These are phyloP conservation scores for Lecanicillium sp. DNA, from an alignment of 2,329 filamentous ascomycete genomes.

Conservation along the genomic window DNA sequence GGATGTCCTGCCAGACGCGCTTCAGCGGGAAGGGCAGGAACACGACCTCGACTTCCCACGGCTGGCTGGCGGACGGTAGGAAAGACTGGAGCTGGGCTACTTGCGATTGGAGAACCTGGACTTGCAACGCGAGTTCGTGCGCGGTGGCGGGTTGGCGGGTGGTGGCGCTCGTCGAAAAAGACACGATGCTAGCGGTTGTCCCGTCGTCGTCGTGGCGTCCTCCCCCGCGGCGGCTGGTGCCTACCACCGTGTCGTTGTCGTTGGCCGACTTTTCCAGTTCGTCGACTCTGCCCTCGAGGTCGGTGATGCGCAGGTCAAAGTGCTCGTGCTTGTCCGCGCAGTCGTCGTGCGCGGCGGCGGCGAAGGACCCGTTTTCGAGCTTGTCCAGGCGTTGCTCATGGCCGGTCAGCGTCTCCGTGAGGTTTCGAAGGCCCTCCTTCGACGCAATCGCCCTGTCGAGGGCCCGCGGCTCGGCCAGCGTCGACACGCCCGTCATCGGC, in stretches of 20 bases:
- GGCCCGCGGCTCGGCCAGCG: constrained; percentile 24
- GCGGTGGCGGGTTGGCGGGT: constrained; percentile 35
- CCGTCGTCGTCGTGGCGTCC: constrained; percentile 37
- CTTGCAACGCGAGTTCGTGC: constrained; percentile 43
- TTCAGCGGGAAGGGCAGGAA: constrained; percentile 64
- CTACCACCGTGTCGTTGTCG: constrained; percentile 38
- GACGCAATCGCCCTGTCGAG: constrained; percentile 20
- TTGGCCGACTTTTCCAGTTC: constrained; percentile 51
- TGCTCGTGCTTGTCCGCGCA: constrained; percentile 62
- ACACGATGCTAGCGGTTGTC: constrained; percentile 40
- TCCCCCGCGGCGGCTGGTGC: constrained; percentile 31
- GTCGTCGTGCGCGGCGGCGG: constrained; percentile 57
- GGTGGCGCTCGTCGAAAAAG: constrained; percentile 38
- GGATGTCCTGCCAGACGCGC: constrained; percentile 46
- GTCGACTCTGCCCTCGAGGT: constrained; percentile 59
- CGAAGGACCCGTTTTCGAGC: constrained; percentile 66
- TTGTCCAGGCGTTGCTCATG: constrained; percentile 61
- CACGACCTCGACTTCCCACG: constrained; percentile 72
- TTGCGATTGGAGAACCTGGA: constrained; percentile 45
- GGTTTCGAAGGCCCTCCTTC: constrained; percentile 35
- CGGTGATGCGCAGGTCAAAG: constrained; percentile 60
- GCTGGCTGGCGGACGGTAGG: constrained; percentile 54
- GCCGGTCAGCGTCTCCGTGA: constrained; percentile 49
- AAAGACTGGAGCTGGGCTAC: constrained; percentile 52
- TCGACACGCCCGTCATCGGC: constrained; percentile 19